Base-by-base conservation (phyloP, 768 basidiomycete genomes). In the Psilocybe subaeruginosa region DNA sequence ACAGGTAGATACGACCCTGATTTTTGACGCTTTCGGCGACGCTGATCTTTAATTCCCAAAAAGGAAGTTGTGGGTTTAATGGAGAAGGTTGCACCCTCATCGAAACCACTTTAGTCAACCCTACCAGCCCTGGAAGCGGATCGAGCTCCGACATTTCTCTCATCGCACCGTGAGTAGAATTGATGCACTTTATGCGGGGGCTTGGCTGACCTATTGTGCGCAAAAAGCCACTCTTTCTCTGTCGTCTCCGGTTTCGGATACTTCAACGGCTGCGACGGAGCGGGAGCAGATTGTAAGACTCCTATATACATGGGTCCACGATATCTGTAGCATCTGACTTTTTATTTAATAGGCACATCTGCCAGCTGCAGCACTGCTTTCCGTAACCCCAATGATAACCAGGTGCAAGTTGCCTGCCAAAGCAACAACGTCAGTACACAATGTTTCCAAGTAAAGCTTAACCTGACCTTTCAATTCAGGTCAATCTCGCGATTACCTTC, bases 201-300 rank as follows among this genome's bases (percentile, higher is more conserved):
- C 2, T 55, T 39, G 9, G 33, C 6, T 35, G 11, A 35, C 11
- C 33, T 35, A 58, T 11, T 50, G 23, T 31, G 33, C 29, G 11
- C 8, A 14, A 59, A 12, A 41, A 48, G 80, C 12, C 78, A 74
- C 58, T 33, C 68, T 2, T 81, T 79, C 70, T 77, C 76, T 3
- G 78, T 80, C 4, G 70, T 77, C 7, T 69, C 74, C 47, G 76
- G 76, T 33, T 80, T 82, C 56, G 73, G 72, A 16, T 82, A 78
- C 68, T 79, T 66, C 68, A 69, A 76, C 57, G 80, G 80, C 8
- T 82, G 80, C 54, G 71, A 80, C 51, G 77, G 77, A 46, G 63
- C 69, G 16, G 82, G 82, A 1, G 72, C 76, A n/a, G 70, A 75
- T 62, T 83, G 82, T 80, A 63, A 68, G 77, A n/a, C 16, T 30